Percentiles rank a stretch among this genome's conserved stretches.
These are phyloP conservation scores for Leptographium wingfieldii DNA, from an alignment of 2,329 filamentous ascomycete species.

Conservation along the genomic window DNA sequence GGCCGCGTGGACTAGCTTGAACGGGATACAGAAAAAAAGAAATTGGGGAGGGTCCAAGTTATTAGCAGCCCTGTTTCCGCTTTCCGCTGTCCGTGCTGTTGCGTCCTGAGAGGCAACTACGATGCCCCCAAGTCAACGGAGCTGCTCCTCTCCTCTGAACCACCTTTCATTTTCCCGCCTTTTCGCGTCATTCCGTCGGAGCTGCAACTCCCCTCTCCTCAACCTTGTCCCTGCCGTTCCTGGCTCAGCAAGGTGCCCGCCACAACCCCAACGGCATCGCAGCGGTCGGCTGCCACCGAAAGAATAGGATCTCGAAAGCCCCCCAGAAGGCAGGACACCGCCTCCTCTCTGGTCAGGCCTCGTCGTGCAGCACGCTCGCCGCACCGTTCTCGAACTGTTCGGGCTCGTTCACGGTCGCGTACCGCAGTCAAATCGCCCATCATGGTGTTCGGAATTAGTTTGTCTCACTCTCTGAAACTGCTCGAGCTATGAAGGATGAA, in stretches of 20 bases:
- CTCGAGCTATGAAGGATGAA: neutral
- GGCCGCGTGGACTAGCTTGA: neutral
- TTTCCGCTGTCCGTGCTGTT: neutral
- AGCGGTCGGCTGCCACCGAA: neutral
- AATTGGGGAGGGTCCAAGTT: neutral
- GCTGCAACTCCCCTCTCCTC: neutral
- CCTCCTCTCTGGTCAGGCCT: neutral
- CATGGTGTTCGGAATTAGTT: neutral
- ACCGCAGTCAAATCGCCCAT: neutral
- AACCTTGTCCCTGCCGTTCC: neutral
- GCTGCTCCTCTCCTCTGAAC: neutral
- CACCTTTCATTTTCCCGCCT: neutral
- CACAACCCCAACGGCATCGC: neutral
- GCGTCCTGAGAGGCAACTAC: neutral
- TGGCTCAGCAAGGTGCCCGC: neutral
- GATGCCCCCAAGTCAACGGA: neutral
- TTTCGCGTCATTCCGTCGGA: neutral
- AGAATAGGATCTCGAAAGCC: neutral
- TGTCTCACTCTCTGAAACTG: neutral
- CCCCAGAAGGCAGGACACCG: neutral
- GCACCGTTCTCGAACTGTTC: too few species aligned
- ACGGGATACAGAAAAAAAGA: neutral
- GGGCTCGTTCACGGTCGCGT: neutral
- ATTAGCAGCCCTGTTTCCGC: neutral
- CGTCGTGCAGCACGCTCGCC: neutral